Evolutionary conservation across 31 red algal genomes (phyloP).

Genomic region (Odonthalia washingtoniensis): DNA sequence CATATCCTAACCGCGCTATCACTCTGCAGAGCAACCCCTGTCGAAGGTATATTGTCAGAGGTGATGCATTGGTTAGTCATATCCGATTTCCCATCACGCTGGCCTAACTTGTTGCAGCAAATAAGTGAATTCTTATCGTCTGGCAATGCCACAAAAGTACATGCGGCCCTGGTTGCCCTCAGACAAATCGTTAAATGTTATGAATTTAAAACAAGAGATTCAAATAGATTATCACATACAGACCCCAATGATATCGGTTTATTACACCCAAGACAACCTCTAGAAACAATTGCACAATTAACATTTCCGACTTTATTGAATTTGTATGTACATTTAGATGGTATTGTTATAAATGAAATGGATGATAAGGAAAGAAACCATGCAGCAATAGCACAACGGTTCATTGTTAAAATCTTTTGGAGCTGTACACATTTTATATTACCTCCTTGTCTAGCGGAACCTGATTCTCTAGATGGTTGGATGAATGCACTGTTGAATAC

Average conservation of each 20-base stretch:
- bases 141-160: constrained; percentile 27
- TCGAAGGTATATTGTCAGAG: constrained; percentile 75
- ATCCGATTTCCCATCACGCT: constrained; percentile 80
- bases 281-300: constrained; percentile 67
- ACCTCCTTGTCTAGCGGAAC: constrained; percentile 55
- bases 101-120: constrained; percentile 58
- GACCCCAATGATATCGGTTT: constrained; percentile 70
- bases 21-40: constrained; percentile 50
- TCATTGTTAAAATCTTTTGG: constrained; percentile 89
- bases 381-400: constrained; percentile 50
- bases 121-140: constrained; percentile 51
- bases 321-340: constrained; percentile 58
- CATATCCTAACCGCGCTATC: constrained; percentile 54
- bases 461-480: constrained; percentile 63
- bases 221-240: constrained; percentile 31
- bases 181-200: constrained; percentile 78
- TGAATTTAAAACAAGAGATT: constrained; percentile 70
- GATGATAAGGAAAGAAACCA: constrained; percentile 31
- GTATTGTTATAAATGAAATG: constrained; percentile 47
- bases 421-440: constrained; percentile 74
- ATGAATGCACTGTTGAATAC: constrained; percentile 53
- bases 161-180: constrained; percentile 72
- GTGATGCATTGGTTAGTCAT: constrained; percentile 67
- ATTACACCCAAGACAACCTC: constrained; percentile 61
- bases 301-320: constrained; percentile 65